Base-by-base conservation (phyloP, 164 flowering plant species). In the Tetrastigma voinierianum region DNA sequence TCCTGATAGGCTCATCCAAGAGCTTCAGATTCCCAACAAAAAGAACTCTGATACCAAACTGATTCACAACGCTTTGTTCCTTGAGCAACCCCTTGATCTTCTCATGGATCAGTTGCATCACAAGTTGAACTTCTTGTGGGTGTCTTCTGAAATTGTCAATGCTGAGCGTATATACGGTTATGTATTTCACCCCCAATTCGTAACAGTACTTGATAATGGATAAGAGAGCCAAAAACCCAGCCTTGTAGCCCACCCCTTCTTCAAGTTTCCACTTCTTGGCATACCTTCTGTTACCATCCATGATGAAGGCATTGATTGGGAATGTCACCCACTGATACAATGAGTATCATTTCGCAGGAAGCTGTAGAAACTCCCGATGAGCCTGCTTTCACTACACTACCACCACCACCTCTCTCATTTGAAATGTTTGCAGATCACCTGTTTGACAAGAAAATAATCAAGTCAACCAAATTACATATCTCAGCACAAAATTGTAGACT, bases 151-250 rank as follows among this genome's bases (percentile, higher is more conserved):
- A 90, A 68, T 90, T 92, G 19, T 92, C 96, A n/a, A 90, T 87
- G 82, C 96, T 90, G 78, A 91, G 90, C n/a, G 96, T 92, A 60
- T 82, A 90, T 2, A 89, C 58, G 0, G 96, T 85, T 1, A 86
- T 80, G 68, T 89, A 82, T 70, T 80, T 87, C 13, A 90, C 81
- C 2, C 91, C 89, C 65, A 89, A 43, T 61, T 90, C 90, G 58
- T 83, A 86, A 75, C 91, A 93, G 68, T 87, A 84, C 48, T 66
- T 66, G 4, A 93, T 79, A 61, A 86, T 66, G 57, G 77, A 67
- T 77, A 82, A 75, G n/a, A 87, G 81, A 59, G 89, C 64, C 5
- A n/a, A 58, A 46, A 47, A 87, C 9, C 91, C 91, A 51, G 61
- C 76, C 17, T 52, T 72, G 61, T 87, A 84, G 47, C 87, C 88